phyloP scores from a whole-genome alignment of 768 basidiomycete species.

The Candolleomyces efflorescens region DNA sequence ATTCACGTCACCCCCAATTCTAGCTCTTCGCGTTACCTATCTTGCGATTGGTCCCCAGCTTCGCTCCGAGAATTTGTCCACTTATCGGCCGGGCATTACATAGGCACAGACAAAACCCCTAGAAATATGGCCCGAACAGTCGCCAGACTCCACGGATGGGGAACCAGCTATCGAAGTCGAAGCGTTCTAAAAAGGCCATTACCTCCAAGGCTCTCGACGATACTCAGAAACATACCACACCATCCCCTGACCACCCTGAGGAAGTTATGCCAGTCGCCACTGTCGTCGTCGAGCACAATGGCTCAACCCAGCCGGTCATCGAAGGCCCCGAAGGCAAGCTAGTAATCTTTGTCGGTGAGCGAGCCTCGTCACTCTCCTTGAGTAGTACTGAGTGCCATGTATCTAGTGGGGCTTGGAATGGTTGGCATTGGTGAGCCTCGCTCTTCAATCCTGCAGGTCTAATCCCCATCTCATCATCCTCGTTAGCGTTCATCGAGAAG shows the following conservation, averaged over 20 bases:
- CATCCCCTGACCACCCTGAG: background rate
- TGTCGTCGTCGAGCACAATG: too few species aligned
- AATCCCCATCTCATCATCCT: background rate
- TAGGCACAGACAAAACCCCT: background rate
- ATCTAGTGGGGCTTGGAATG: slow-evolving; percentile 55
- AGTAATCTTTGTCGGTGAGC: slow-evolving; percentile 25
- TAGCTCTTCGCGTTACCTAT: too few species aligned
- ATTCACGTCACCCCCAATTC: too few species aligned
- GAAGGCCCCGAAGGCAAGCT: slow-evolving; percentile 10
- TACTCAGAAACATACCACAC: background rate
- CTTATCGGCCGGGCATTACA: background rate
- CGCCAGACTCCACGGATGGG: background rate
- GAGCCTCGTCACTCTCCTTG: background rate
- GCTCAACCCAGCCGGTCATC: background rate
- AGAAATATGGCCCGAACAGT: background rate
- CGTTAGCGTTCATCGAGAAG: slow-evolving; percentile 64
- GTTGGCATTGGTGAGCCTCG: slow-evolving; percentile 53
- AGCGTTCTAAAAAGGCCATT: background rate
- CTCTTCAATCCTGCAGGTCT: background rate
- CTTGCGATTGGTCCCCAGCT: background rate
- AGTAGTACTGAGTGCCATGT: slow-evolving; percentile 12
- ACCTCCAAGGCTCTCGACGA: too few species aligned
- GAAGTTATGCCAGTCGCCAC: too few species aligned
- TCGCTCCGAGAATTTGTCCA: background rate
- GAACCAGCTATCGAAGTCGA: slow-evolving; percentile 1